Evolutionary conservation across 192 early-diverging fungal genomes (phyloP), one percentile per base, ranked within the genome.

Genomic region (Lunasporangiospora selenospora): DNA sequence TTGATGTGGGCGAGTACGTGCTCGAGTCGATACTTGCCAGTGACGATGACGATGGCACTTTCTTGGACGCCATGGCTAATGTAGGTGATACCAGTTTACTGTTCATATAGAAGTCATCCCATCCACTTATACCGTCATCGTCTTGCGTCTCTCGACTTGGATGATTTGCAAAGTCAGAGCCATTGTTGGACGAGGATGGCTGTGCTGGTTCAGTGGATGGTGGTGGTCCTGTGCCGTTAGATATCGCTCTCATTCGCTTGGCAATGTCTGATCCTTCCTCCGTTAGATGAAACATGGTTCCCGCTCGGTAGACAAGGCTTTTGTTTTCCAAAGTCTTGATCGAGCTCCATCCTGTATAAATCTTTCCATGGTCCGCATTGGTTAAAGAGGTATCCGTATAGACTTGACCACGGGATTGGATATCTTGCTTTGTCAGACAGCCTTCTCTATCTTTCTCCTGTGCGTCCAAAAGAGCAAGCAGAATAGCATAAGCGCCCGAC

Each of bases 401-500:
- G 24, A 79, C 47, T 73, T 94, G 90, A 12, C 81, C 89, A 12
- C 67, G 11, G 0, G 76, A 69, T 9, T 91, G 80, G 27, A 97
- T 87, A 33, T 95, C 88, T 4, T 75, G 37, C 81, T 88, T 93
- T n/a, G 83, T 80, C 44, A 85, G 37, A 56, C 75, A n/a, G 24
- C 75, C 53, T 50, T 76, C 45, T 44, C 60, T 46, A 21, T 53
- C 9, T 23, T 62, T n/a, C 9, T 33, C 15, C 7, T 57, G 46
- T 27, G 62, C 59, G 38, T 81, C 46, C 50, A 83, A 69, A 24
- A 96, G 63, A 9, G 89, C 78, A 0, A 95, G 58, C 24, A 97
- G 73, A 31, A 97, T 87, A 4, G 87, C 92, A 75, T 93, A 97
- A 4, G 87, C 83, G 4, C 91, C 93, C 0, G 90, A 88, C 3